These are phyloP conservation scores for Eragrostis tef DNA, from an alignment of 202 grass and related monocot species.

Conservation along the genomic window DNA sequence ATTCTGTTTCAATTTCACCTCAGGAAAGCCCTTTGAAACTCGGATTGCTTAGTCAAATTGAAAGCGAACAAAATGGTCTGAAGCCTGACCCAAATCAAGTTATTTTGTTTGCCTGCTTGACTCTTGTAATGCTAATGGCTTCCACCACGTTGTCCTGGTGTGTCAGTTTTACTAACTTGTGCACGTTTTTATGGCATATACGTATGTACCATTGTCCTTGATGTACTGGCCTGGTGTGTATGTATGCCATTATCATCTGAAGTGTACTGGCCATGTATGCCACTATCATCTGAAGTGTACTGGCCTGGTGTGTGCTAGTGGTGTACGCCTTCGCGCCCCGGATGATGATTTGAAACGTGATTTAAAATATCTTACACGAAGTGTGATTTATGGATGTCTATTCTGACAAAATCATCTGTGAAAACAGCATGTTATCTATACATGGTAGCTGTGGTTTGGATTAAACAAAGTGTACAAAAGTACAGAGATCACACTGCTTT, in stretches of 20 bases:
- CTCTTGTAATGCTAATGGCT: background rate
- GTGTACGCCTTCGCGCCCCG: too few relatives aligned
- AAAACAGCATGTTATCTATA: too few relatives aligned
- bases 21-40: background rate
- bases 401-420: too few relatives aligned
- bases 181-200: background rate
- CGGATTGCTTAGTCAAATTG: background rate
- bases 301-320: too few relatives aligned
- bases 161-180: background rate
- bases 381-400: too few relatives aligned
- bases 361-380: background rate
- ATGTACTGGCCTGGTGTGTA: too few relatives aligned
- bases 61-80: background rate
- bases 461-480: too few relatives aligned
- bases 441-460: too few relatives aligned
- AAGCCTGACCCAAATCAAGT: background rate
- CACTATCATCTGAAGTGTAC: background rate
- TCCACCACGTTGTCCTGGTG: background rate
- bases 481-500: too few relatives aligned
- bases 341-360: too few relatives aligned
- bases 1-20: background rate
- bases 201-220: background rate
- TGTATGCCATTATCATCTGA: background rate
- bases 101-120: slow-evolving; percentile 6
- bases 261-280: too few relatives aligned